Percentiles rank a stretch among this genome's conserved stretches.
phyloP scores from a whole-genome alignment of 176 grass and related monocot genomes.

The Carex parvula region DNA sequence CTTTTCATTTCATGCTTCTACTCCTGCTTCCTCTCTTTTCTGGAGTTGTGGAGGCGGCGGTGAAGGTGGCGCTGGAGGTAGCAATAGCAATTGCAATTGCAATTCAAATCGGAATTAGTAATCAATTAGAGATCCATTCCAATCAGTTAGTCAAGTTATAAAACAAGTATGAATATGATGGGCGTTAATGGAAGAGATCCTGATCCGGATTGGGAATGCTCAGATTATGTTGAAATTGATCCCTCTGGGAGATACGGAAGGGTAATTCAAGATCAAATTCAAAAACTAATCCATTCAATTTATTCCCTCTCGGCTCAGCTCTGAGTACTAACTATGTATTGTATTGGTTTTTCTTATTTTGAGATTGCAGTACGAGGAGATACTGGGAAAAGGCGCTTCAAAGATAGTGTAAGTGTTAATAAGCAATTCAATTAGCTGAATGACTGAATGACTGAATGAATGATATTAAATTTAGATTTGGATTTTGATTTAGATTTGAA shows the following conservation, averaged over 20 bases:
- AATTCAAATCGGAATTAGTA: no score
- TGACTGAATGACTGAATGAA: not conserved
- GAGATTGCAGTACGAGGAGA: constrained; percentile 55
- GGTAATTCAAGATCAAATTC: constrained; percentile 33
- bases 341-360: not conserved
- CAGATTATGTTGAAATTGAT: constrained; percentile 82
- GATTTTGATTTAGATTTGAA: not conserved
- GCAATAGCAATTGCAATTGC: no score
- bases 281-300: no score
- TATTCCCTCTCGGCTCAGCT: no score
- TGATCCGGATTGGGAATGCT: constrained; percentile 26
- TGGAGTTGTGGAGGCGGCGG: not conserved
- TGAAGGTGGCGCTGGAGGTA: no score
- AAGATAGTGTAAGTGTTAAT: constrained; percentile 93
- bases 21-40: not conserved
- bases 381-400: constrained; percentile 93
- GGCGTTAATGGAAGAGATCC: constrained; percentile 24
- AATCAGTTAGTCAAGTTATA: not conserved
- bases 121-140: not conserved
- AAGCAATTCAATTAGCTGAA: no score
- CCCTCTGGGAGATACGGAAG: constrained; percentile 88
- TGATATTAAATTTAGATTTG: not conserved
- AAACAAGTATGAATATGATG: constrained; percentile 33
- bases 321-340: no score
- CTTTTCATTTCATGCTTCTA: not conserved